Evolutionary conservation across 2,329 filamentous ascomycete species (phyloP), one percentile per base, ranked within the genome.

Genomic region (Hymenoscyphus repandus): DNA sequence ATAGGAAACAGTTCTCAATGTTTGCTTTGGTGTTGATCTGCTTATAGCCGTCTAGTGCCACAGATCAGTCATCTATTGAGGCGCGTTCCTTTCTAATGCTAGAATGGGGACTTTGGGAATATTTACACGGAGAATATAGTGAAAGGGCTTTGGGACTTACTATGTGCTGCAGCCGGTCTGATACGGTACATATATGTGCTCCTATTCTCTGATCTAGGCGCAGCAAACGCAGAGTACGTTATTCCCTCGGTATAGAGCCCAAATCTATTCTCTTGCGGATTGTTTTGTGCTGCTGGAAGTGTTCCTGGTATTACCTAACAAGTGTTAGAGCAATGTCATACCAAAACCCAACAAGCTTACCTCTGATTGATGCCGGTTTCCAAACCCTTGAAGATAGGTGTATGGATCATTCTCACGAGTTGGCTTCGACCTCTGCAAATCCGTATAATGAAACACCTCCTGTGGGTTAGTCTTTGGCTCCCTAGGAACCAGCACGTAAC

Each of bases 1-100:
- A 70, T 2, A 74, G 66, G 58, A 77, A 78, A 55, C 89, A 75
- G 58, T 88, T 82, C 87, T 82, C 87, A 85, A 92, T 62, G 85
- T 79, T 31, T 88, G 75, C 68, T 88, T 65, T 71, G 5, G 68
- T 64, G 46, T 70, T 63, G 9, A 71, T 63, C 44, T 67, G 48
- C 12, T 62, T 52, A 49, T 69, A 70, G 13, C 62, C 58, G 85
- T 64, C 90, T 90, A 9, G 60, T 52, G 34, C 17, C 15, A 32
- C 31, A 18, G 13, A 30, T 34, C 12, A 42, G 31, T 36, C 12
- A 56, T 51, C 12, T 63, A 5, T 87, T 86, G 48, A 88, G 82
- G 60, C 85, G 81, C 59, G 83, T 79, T 58, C 86, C n/a, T 38
- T 37, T 33, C 22, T 11, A 20, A 33, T 34, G 7, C 30, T 11